Evolutionary conservation across 495 filamentous ascomycete species (phyloP).

Genomic region (Aspergillus campestris): DNA sequence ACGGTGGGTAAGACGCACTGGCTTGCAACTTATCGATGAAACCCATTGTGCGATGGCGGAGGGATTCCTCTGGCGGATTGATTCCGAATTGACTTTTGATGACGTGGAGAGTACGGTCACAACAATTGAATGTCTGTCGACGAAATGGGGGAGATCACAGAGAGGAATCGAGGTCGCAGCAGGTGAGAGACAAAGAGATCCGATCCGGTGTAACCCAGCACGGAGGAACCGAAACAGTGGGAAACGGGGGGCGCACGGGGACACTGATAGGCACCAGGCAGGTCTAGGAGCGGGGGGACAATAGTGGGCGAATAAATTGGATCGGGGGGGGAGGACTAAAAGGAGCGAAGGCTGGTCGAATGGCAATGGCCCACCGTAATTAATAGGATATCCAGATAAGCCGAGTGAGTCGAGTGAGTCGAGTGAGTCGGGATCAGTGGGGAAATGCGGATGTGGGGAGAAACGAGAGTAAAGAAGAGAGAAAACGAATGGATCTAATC

Average conservation of each 20-base stretch:
- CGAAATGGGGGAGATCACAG: too few species aligned
- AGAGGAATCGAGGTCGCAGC: too few species aligned
- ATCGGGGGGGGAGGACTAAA: too few species aligned
- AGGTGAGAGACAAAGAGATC: too few species aligned
- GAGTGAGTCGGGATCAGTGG: background rate
- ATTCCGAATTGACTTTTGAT: background rate
- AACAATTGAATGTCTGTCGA: too few species aligned
- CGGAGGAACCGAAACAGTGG: too few species aligned
- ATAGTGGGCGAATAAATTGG: too few species aligned
- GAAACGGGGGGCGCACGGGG: too few species aligned
- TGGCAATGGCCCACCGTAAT: background rate
- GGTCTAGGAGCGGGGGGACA: too few species aligned
- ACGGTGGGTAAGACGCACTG: conserved; percentile 26
- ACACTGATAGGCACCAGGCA: too few species aligned
- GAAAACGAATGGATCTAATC: background rate
- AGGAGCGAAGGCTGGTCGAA: too few species aligned
- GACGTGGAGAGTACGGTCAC: background rate
- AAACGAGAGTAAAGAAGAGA: conserved; percentile 5
- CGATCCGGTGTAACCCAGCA: too few species aligned
- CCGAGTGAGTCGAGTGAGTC: conserved; percentile 4
- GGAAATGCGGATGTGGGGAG: background rate
- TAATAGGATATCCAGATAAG: conserved; percentile 11
- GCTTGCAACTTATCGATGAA: conserved; percentile 50
- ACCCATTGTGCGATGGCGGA: conserved; percentile 33
- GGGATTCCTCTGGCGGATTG: background rate